These are phyloP conservation scores for Tulasnella sp. DNA, from an alignment of 768 basidiomycete genomes.

Conservation along the genomic window DNA sequence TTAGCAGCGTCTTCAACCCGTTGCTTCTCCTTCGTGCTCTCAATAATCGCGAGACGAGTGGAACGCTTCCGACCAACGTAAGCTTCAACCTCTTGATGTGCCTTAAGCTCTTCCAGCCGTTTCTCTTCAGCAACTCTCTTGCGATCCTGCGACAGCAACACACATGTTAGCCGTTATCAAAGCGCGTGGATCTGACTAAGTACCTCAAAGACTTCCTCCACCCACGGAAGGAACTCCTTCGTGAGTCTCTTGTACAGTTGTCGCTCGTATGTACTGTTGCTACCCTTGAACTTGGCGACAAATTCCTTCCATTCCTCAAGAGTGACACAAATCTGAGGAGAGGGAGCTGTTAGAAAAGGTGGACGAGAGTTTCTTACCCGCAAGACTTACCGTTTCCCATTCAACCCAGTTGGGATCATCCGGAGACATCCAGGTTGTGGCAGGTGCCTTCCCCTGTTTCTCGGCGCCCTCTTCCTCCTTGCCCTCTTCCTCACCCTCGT, in stretches of 20 bases:
- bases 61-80: slow-evolving; percentile 87
- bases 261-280: slow-evolving; percentile 34
- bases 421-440: slow-evolving; percentile 24
- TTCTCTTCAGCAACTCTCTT: slow-evolving; percentile 13
- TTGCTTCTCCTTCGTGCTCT: slow-evolving; percentile 63
- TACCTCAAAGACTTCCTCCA: slow-evolving; percentile 28
- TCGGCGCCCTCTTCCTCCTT: slow-evolving; percentile 17
- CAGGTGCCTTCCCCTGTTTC: slow-evolving; percentile 15
- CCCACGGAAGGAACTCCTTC: slow-evolving; percentile 16
- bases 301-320: slow-evolving; percentile 35
- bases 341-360: not conserved
- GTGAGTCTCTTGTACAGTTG: slow-evolving; percentile 30
- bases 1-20: slow-evolving; percentile 58
- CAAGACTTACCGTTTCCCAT: slow-evolving; percentile 36
- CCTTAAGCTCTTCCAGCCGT: slow-evolving; percentile 3
- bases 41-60: slow-evolving; percentile 80
- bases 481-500: slow-evolving; percentile 4
- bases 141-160: slow-evolving; percentile 21
- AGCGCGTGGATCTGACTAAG: not conserved
- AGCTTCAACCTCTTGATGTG: slow-evolving; percentile 51
- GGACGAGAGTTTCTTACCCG: not conserved
- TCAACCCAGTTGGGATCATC: slow-evolving; percentile 34
- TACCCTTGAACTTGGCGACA: slow-evolving; percentile 29
- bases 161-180: not conserved
- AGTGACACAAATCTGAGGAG: slow-evolving; percentile 34